Conservation (phyloP, 1,284 basidiomycete species). For the Coniophora puteana region DNA sequence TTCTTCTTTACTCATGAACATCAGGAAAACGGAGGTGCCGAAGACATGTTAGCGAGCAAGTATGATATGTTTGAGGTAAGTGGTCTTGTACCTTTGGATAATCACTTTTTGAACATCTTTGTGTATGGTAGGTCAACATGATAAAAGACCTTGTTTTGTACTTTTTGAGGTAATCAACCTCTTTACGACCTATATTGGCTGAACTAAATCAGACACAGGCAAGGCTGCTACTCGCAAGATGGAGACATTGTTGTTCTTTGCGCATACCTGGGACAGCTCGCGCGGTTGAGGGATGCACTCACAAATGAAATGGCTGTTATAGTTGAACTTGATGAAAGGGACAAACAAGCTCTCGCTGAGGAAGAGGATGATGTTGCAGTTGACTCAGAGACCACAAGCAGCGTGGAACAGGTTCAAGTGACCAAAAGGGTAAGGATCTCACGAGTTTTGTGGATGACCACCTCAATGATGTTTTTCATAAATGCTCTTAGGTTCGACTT, state of each 20-base stretch:
- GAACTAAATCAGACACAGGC: slow-evolving; percentile 30
- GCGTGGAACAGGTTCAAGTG: slow-evolving; percentile 45
- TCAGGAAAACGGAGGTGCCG: slow-evolving; percentile 46
- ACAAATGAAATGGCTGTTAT: slow-evolving; percentile 49
- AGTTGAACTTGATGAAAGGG: slow-evolving; percentile 70
- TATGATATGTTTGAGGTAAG: slow-evolving; percentile 65
- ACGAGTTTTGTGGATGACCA: neutral
- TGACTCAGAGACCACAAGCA: slow-evolving; percentile 18
- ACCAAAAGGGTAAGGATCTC: slow-evolving; percentile 40
- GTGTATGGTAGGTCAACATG: slow-evolving; percentile 60
- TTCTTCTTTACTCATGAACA: slow-evolving; percentile 59
- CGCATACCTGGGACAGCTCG: slow-evolving; percentile 72
- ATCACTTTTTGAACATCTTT: neutral
- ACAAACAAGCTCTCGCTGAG: slow-evolving; percentile 53
- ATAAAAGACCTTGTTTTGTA: slow-evolving; percentile 68
- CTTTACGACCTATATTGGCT: neutral
- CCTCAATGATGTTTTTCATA: neutral
- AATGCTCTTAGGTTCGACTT: slow-evolving; percentile 46
- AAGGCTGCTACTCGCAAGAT: slow-evolving; percentile 52
- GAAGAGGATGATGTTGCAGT: slow-evolving; percentile 32
- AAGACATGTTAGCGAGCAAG: slow-evolving; percentile 60
- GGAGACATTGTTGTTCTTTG: slow-evolving; percentile 75
- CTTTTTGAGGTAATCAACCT: slow-evolving; percentile 42
- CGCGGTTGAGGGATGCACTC: slow-evolving; percentile 51
- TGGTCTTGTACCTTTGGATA: neutral